These are phyloP conservation scores for Agaricales sp. DNA, from an alignment of 1,284 basidiomycete genomes.

Conservation along the genomic window DNA sequence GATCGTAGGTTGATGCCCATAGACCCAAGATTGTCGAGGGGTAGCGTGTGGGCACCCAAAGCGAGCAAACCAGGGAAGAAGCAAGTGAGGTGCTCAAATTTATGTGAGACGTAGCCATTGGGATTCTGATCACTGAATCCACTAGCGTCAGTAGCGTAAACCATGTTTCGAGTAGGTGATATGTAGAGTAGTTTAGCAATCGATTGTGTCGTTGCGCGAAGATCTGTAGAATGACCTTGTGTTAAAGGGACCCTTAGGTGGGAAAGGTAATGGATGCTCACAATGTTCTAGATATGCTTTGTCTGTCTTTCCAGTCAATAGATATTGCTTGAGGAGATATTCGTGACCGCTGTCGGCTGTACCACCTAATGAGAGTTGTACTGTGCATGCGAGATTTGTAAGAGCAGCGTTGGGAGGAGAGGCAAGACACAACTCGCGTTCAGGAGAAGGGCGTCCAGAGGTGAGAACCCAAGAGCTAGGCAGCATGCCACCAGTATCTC, in stretches of 20 bases:
- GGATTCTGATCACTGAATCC: background rate
- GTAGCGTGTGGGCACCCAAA: conserved; percentile 28
- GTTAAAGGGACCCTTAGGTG: background rate
- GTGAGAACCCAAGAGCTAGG: background rate
- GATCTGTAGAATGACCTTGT: conserved; percentile 18
- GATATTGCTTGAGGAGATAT: conserved; percentile 29
- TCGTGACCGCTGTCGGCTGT: conserved; percentile 27
- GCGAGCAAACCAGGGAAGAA: conserved; percentile 39
- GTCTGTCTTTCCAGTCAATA: conserved; percentile 30
- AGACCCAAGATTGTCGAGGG: conserved; percentile 8
- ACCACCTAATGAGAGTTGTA: conserved; percentile 24
- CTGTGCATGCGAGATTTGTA: conserved; percentile 24
- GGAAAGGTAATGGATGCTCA: conserved; percentile 17
- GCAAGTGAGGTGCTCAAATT: conserved; percentile 38
- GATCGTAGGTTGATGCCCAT: conserved; percentile 30
- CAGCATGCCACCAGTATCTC: background rate
- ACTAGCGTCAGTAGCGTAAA: conserved; percentile 32
- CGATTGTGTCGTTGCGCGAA: conserved; percentile 24
- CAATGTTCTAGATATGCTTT: conserved; percentile 24
- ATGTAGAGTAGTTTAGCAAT: conserved; percentile 30
- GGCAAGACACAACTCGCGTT: conserved; percentile 21
- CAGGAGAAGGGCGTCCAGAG: background rate
- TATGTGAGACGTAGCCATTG: conserved; percentile 18
- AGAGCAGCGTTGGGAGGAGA: conserved; percentile 26
- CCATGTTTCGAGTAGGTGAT: conserved; percentile 27